Base-by-base conservation (phyloP, 306 rosid species). In the Pyrus communis region DNA sequence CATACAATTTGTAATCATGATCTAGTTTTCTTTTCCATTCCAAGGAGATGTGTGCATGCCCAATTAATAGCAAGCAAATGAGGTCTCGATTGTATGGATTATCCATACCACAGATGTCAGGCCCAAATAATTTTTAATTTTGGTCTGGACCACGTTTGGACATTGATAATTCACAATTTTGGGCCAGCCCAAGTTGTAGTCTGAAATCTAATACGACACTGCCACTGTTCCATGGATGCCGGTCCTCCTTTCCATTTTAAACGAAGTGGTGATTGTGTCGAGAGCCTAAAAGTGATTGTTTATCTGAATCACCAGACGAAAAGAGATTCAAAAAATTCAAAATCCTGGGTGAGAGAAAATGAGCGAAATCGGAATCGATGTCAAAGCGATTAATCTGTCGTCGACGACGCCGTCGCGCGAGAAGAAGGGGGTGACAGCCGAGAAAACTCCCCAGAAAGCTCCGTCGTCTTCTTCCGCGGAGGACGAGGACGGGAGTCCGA, bases 401-500 rank as follows among this genome's bases (percentile, higher is more conserved):
- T 23, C 33, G 15, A 15, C 69, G 2, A 60, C 58, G 23, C 69
- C 68, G 7, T 23, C 77, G 4, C 40, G 42, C 9, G 27, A 6
- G 33, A 35, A 14, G 2, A 49, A 46, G 73, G 23, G 11, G 27
- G 13, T 3, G 22, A 27, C 54, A 5, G 2, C 55, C 55, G 19
- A 49, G 55, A 49, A 49, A 49, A 4, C 19, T 2, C 25, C 51
- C 58, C 30, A 49, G 23, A 63, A 69, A 17, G 19, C 43, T 40
- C 9, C 14, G 7, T 11, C 74, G 30, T 67, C 59, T 25, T 67
- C 75, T 7, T 28, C 33, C 12, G 51, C 4, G 10, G 49, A 27
- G 4, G 54, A 75, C 18, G 86, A 81, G 27, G 75, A 75, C 4
- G 87, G 58, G 21, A 83, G 83, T 67, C 89, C 92, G 0, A 63